These are phyloP conservation scores for Boletus fagicola DNA, from an alignment of 768 basidiomycete species.

Conservation along the genomic window DNA sequence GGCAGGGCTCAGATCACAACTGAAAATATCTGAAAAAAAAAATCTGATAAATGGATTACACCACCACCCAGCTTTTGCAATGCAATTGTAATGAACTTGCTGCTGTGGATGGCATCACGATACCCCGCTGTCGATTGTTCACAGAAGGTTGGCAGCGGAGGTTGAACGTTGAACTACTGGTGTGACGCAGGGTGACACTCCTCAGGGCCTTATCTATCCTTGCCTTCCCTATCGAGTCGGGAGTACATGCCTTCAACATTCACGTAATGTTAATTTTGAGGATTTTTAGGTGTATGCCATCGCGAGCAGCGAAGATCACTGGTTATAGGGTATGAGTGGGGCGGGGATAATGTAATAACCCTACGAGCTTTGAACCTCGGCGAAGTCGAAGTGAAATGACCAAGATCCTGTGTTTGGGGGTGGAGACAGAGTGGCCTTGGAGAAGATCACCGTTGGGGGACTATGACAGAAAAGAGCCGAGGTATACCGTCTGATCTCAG, in stretches of 20 bases:
- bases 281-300: background rate
- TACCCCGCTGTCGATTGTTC: background rate
- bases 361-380: background rate
- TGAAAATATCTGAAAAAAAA: no score
- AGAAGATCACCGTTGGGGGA: no score
- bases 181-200: background rate
- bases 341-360: background rate
- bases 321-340: background rate
- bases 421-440: background rate
- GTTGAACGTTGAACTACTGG: background rate
- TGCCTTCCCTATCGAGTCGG: background rate
- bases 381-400: background rate
- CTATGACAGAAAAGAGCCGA: no score
- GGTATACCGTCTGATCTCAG: background rate
- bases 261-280: background rate
- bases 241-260: background rate
- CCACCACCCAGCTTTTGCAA: background rate
- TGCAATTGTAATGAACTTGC: background rate
- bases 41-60: background rate
- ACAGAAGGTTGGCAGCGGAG: background rate
- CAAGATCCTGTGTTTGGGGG: background rate
- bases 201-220: background rate
- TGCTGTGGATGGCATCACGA: background rate
- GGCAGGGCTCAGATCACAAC: no score
- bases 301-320: background rate